Evolutionary conservation across 345 rosid species (phyloP).

Genomic region (Eutrema heterophyllum): DNA sequence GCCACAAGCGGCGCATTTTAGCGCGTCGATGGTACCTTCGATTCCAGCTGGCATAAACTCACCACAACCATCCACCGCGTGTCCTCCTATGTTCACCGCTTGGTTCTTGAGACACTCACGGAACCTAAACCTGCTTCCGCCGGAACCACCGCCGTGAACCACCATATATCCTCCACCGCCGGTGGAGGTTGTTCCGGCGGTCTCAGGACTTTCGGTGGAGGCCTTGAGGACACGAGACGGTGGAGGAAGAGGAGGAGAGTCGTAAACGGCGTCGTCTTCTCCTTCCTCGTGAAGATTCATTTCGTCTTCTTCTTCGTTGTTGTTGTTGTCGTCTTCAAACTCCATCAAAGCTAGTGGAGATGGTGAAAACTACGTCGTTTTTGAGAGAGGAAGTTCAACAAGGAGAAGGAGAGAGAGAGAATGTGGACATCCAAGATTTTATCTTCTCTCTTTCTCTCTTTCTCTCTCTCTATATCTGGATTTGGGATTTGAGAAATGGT

Average conservation of each 20-base stretch:
- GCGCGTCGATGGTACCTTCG: conserved; percentile 68
- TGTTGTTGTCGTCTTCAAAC: conserved; percentile 39
- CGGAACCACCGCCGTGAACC: conserved; percentile 13
- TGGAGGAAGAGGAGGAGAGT: conserved; percentile 28
- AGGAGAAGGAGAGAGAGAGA: conserved; percentile 31
- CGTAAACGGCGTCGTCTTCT: conserved; percentile 40
- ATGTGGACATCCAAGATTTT: conserved; percentile 38
- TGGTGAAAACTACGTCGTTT: conserved; percentile 28
- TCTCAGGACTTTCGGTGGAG: conserved; percentile 23
- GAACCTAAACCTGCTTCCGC: conserved; percentile 37
- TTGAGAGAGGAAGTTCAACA: background rate
- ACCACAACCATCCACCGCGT: conserved; percentile 78
- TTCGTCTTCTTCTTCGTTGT: conserved; percentile 60
- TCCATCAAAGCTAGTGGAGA: conserved; percentile 14
- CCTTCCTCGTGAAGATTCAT: conserved; percentile 39
- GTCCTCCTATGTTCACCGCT: conserved; percentile 76
- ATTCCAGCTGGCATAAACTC: conserved; percentile 75
- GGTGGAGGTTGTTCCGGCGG: conserved; percentile 23
- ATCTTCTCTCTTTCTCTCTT: background rate
- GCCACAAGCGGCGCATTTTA: conserved; percentile 80
- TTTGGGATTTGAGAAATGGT: conserved; percentile 3
- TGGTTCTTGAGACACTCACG: conserved; percentile 78
- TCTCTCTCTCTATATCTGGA: background rate
- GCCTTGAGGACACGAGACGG: conserved; percentile 15
- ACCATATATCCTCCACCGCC: conserved; percentile 32